A percentile compares a stretch with the other conserved stretches of the same genome.
Conservation (phyloP, 129 eudicot species). For the Erigeron canadensis region DNA sequence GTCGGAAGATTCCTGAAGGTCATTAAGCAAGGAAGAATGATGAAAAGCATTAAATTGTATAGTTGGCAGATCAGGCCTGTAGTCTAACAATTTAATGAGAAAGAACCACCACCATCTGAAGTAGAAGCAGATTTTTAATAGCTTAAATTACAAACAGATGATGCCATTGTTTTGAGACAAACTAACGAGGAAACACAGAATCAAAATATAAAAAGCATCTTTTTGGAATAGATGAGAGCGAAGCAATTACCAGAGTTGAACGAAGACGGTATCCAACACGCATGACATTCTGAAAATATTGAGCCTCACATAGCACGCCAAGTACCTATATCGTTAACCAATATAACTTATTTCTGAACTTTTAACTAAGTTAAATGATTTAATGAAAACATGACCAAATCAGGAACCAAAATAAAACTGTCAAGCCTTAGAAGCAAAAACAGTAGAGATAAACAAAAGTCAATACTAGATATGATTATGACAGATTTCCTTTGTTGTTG, state of each 20-base stretch:
- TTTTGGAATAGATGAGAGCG: constrained; percentile 5
- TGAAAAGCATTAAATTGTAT: no score
- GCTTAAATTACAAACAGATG: neutral
- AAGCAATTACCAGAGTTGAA: constrained; percentile 77
- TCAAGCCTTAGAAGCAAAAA: constrained; percentile 3
- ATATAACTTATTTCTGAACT: constrained; percentile 3
- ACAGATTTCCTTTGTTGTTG: neutral
- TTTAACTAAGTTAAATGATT: neutral
- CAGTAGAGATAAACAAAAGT: constrained; percentile 16
- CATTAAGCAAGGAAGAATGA: no score
- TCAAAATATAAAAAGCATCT: no score
- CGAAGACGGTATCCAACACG: constrained; percentile 95
- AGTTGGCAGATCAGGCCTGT: neutral
- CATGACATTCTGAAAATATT: constrained; percentile 96
- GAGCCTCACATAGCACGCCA: constrained; percentile 92
- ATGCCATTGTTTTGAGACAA: neutral
- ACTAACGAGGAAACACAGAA: neutral
- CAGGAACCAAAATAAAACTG: neutral
- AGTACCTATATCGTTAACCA: constrained; percentile 53
- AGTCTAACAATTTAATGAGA: neutral
- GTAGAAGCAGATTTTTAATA: neutral
- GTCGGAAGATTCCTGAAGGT: neutral
- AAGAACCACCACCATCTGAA: neutral
- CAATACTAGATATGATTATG: neutral
- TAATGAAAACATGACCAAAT: constrained; percentile 1